These are phyloP conservation scores for Vigna radiata DNA, from an alignment of 306 rosid species.

Conservation along the genomic window DNA sequence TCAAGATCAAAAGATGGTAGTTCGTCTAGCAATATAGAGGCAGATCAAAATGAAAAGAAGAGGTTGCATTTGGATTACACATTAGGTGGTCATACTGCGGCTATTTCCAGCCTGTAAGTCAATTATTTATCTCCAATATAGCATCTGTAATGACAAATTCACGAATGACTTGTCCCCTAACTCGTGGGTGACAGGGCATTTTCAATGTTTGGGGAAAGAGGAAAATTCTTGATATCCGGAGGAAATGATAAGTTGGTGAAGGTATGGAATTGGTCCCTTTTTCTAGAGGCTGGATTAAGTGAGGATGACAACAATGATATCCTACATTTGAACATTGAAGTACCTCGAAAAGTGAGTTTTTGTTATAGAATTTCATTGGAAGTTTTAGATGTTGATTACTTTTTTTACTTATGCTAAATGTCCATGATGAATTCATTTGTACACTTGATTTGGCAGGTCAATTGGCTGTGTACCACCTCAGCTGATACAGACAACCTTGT, in stretches of 20 bases:
- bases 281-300: slow-evolving; percentile 50
- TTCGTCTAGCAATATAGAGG: slow-evolving; percentile 44
- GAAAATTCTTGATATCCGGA: slow-evolving; percentile 84
- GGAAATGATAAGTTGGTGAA: slow-evolving; percentile 86
- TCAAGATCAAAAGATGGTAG: slow-evolving; percentile 59
- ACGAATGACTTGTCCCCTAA: slow-evolving; percentile 41
- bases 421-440: slow-evolving; percentile 4
- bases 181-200: slow-evolving; percentile 69
- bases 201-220: slow-evolving; percentile 83
- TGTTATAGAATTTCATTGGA: slow-evolving; percentile 13
- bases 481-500: slow-evolving; percentile 81
- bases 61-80: slow-evolving; percentile 79
- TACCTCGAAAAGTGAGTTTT: slow-evolving; percentile 71
- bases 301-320: slow-evolving; percentile 32
- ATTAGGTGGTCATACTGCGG: slow-evolving; percentile 83
- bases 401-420: slow-evolving; percentile 26
- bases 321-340: slow-evolving; percentile 58
- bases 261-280: slow-evolving; percentile 80
- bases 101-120: slow-evolving; percentile 84
- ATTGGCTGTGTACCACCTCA: slow-evolving; percentile 83
- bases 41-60: slow-evolving; percentile 57
- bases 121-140: slow-evolving; percentile 37
- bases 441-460: slow-evolving; percentile 68
- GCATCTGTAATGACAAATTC: slow-evolving; percentile 28
- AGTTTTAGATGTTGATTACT: slow-evolving; percentile 30